Conservation (phyloP, 2,329 filamentous ascomycete species). For the Phyllosticta ampelicida region DNA sequence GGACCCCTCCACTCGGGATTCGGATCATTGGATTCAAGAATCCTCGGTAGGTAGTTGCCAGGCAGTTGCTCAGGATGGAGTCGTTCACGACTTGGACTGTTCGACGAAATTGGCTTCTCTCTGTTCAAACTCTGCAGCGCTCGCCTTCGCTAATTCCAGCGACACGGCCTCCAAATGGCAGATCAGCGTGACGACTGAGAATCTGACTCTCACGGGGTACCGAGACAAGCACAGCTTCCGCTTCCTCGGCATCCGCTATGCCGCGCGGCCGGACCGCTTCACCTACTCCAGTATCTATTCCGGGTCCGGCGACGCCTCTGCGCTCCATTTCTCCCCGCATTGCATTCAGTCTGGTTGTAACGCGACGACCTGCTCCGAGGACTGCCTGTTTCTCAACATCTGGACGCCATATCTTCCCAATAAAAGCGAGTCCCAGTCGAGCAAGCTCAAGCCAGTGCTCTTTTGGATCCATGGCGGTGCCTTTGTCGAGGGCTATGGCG, state of each 20-base stretch:
- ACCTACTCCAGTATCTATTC: conserved; percentile 33
- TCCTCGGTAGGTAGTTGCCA: not conserved
- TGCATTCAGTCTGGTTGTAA: conserved; percentile 32
- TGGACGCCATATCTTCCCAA: conserved; percentile 28
- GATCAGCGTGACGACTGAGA: conserved; percentile 13
- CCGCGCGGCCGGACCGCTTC: conserved; percentile 35
- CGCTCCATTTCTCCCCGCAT: conserved; percentile 26
- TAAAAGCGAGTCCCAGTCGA: not conserved
- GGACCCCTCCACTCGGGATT: not conserved
- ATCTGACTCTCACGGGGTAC: conserved; percentile 14
- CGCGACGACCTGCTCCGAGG: conserved; percentile 23
- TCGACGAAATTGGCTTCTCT: conserved; percentile 13
- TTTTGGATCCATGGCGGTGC: conserved; percentile 39
- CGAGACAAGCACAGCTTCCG: conserved; percentile 38
- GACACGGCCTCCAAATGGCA: conserved; percentile 14
- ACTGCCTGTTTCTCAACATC: conserved; percentile 35
- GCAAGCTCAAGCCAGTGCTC: conserved; percentile 35
- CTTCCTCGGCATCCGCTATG: conserved; percentile 41
- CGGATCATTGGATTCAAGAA: conserved; percentile 11
- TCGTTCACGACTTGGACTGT: conserved; percentile 1
- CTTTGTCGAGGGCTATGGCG: conserved; percentile 31
- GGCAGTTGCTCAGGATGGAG: conserved; percentile 3
- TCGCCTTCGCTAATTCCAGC: conserved; percentile 12
- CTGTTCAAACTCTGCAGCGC: conserved; percentile 16
- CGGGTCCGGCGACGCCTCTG: conserved; percentile 22